Evolutionary conservation across 495 filamentous ascomycete genomes (phyloP), one percentile per base, ranked within the genome.

Genomic region (Podospora pseudopauciseta): DNA sequence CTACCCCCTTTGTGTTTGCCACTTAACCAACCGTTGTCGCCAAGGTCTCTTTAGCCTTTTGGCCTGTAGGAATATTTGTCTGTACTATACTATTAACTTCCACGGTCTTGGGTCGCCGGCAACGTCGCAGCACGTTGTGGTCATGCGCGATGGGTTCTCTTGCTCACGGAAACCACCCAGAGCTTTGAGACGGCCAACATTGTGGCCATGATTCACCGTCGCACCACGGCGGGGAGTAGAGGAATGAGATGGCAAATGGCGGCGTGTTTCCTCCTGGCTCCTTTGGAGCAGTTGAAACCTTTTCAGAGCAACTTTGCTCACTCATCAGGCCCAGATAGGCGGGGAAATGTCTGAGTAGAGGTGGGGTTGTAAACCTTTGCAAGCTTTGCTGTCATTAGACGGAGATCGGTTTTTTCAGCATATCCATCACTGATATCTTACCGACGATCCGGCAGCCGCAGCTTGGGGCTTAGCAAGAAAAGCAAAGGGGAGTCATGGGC

Each of bases 11-110:
- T 16, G 13, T 49, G 39, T 58, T 58, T 58, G 3, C 18, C 23
- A 2, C 55, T 19, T 19, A 19, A 18, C n/a, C 55, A 58, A 16
- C 39, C 39, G 39, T 49, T 11, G 39, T 49, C 39, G 55, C 55
- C 55, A 58, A 58, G 55, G 20, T 58, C 55, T 58, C 18, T 58
- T 20, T 58, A 20, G 20, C 18, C 23, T 18, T 58, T 26, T 26
- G 55, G 55, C 55, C 55, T 58, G 55, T 58, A 58, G 55, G 55
- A 58, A 58, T 58, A 58, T 20, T 58, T 58, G 55, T 56, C 54
- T 58, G 55, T 58, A 58, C 55, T 19, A 58, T 58, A 58, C 26
- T 58, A 58, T 58, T 58, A 20, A 58, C 18, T 58, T 58, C 18
- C 55, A 26, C 55, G n/a, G 55, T 58, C 55, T 58, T 58, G 55